Percentiles rank a stretch among this genome's conserved stretches.
These are phyloP conservation scores for Salix dunnii DNA, from an alignment of 345 rosid genomes.

Conservation along the genomic window DNA sequence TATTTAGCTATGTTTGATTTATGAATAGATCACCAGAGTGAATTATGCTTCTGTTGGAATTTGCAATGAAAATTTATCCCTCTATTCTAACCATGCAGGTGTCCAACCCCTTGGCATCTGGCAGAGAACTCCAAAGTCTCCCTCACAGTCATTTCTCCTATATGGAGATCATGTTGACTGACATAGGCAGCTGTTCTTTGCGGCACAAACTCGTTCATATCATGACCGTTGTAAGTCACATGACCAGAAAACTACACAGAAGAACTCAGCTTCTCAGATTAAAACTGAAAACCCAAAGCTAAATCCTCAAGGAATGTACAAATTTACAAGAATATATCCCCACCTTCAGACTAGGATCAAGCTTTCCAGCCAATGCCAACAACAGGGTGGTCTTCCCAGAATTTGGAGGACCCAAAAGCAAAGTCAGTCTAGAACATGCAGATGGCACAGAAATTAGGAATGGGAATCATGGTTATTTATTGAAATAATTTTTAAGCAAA, in stretches of 20 bases:
- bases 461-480: not conserved
- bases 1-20: not conserved
- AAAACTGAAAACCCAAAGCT: not conserved
- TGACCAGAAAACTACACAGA: conserved; percentile 47
- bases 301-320: not conserved
- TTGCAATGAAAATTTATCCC: not conserved
- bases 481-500: not conserved
- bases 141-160: conserved; percentile 61
- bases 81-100: conserved; percentile 50
- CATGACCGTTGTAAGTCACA: conserved; percentile 61
- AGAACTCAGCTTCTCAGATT: not conserved
- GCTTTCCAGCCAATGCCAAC: conserved; percentile 78
- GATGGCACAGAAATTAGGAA: not conserved
- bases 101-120: conserved; percentile 61
- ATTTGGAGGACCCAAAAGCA: conserved; percentile 85
- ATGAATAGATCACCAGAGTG: not conserved
- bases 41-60: not conserved
- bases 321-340: not conserved
- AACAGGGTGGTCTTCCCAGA: conserved; percentile 81
- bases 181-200: conserved; percentile 67
- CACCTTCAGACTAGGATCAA: conserved; percentile 57
- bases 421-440: conserved; percentile 47
- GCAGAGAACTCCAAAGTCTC: conserved; percentile 82
- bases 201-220: conserved; percentile 51
- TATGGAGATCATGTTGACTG: conserved; percentile 62